Evolutionary conservation across 176 grass and related monocot genomes (phyloP).

Genomic region (Oropetium thomaeum): DNA sequence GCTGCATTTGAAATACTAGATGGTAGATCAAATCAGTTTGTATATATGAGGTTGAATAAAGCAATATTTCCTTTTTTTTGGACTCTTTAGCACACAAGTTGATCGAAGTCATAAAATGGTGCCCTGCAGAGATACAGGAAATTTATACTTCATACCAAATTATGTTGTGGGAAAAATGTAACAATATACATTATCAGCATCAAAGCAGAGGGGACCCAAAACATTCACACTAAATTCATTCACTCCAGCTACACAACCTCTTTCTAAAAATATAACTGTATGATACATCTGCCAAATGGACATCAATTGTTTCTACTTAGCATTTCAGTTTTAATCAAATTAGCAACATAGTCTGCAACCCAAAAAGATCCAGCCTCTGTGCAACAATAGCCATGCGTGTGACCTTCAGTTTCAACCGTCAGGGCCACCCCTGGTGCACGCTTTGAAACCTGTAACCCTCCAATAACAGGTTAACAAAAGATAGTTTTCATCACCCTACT

Average conservation of each 20-base stretch:
- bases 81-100: background rate
- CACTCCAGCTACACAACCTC: background rate
- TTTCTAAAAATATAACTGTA: background rate
- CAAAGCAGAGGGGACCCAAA: background rate
- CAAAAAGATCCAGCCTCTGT: slow-evolving; percentile 63
- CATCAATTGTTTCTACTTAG: background rate
- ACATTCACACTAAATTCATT: background rate
- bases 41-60: slow-evolving; percentile 20
- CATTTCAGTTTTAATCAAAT: slow-evolving; percentile 51
- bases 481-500: background rate
- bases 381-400: slow-evolving; percentile 77
- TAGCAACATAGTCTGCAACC: slow-evolving; percentile 49
- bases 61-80: background rate
- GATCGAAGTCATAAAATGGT: background rate
- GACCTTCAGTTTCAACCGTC: slow-evolving; percentile 75
- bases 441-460: slow-evolving; percentile 44
- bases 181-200: background rate
- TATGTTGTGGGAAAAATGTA: background rate
- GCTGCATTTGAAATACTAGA: background rate
- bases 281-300: background rate
- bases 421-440: slow-evolving; percentile 43
- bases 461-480: background rate
- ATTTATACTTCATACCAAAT: background rate
- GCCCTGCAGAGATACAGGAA: background rate
- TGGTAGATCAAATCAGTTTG: slow-evolving; percentile 18